Percentiles rank a stretch among this genome's conserved stretches.
Conservation (phyloP, 345 rosid species). For the Gynandropsis gynandra region DNA sequence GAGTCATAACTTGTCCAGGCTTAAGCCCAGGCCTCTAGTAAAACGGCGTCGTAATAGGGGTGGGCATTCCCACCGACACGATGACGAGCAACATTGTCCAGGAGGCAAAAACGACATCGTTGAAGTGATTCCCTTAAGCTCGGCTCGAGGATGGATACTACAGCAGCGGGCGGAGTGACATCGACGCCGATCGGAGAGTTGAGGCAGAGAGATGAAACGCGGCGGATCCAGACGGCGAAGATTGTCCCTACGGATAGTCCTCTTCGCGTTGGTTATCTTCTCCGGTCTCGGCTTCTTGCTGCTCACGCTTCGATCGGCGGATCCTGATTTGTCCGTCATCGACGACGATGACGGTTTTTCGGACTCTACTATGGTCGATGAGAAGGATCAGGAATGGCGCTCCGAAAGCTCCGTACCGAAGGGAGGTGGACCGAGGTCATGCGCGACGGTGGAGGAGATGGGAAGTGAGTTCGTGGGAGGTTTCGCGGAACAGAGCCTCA, state of each 20-base stretch:
- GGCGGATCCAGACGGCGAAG: conserved; percentile 42
- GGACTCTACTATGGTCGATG: conserved; percentile 13
- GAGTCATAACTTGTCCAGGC: too few relatives aligned
- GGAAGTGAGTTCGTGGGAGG: conserved; percentile 58
- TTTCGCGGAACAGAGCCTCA: conserved; percentile 51
- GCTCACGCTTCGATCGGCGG: conserved; percentile 49
- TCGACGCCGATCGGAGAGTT: background rate
- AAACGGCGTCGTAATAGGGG: conserved; percentile 9
- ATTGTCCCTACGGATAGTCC: conserved; percentile 31
- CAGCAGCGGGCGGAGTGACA: too few relatives aligned
- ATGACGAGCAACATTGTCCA: conserved; percentile 1
- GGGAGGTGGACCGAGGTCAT: conserved; percentile 31
- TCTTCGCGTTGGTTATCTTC: conserved; percentile 33
- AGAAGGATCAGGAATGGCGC: conserved; percentile 16
- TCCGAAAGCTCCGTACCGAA: conserved; percentile 6
- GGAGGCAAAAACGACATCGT: conserved; percentile 9
- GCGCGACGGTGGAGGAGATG: conserved; percentile 96
- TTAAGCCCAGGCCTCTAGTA: background rate
- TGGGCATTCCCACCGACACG: conserved; percentile 21
- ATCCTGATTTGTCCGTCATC: conserved; percentile 30
- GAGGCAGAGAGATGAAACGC: conserved; percentile 30
- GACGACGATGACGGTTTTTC: conserved; percentile 22
- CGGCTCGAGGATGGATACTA: background rate
- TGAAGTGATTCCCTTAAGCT: conserved; percentile 4
- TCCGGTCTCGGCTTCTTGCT: conserved; percentile 43